These are phyloP conservation scores for Conoideocrella luteorostrata DNA, from an alignment of 2,329 filamentous ascomycete genomes.

Conservation along the genomic window DNA sequence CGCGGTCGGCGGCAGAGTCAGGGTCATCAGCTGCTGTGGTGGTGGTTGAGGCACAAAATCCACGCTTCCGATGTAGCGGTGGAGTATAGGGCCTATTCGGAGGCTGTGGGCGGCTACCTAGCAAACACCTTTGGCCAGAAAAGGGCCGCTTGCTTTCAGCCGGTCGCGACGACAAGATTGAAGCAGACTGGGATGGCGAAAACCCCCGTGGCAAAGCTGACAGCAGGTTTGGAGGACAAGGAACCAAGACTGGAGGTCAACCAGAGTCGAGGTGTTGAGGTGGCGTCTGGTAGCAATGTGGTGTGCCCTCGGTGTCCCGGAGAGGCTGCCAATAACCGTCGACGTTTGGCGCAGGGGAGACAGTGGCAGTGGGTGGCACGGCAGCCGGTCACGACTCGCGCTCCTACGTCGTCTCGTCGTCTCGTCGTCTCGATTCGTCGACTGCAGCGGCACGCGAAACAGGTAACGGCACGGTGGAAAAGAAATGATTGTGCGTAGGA, in stretches of 20 bases:
- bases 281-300: constrained; percentile 11
- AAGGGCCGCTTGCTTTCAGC: neutral
- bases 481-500: constrained; percentile 11
- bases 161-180: neutral
- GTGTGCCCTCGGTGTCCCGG: constrained; percentile 10
- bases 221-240: neutral
- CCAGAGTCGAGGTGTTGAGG: constrained; percentile 1
- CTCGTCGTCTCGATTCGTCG: too few relatives aligned
- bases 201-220: neutral
- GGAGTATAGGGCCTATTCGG: neutral
- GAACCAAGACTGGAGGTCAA: neutral
- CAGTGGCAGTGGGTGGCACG: constrained; percentile 9
- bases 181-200: neutral
- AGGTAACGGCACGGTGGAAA: constrained; percentile 10
- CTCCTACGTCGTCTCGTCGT: constrained; percentile 3
- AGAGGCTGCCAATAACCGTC: constrained; percentile 13
- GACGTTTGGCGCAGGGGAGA: too few relatives aligned
- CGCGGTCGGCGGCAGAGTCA: neutral
- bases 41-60: constrained; percentile 3
- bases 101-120: neutral
- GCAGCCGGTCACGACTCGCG: constrained; percentile 10
- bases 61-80: neutral
- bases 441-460: constrained; percentile 5
- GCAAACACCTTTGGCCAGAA: neutral
- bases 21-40: neutral